Evolutionary conservation across 768 basidiomycete species (phyloP).

Genomic region (Kwoniella dendrophila): DNA sequence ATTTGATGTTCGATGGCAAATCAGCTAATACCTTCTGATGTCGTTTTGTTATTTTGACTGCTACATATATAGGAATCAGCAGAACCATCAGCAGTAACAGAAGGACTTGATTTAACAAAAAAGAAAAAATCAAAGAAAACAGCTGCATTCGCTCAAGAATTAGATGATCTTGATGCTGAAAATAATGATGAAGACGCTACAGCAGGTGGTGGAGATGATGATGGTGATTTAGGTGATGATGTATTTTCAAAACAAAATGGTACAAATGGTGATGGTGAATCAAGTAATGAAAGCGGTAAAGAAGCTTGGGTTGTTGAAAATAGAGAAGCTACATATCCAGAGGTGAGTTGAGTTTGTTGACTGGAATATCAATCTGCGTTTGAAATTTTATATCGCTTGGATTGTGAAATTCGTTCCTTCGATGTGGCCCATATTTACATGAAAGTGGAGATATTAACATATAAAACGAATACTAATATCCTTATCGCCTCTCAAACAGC

Average conservation of each 20-base stretch:
- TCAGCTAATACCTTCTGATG: not conserved
- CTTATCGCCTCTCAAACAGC: constrained; percentile 59
- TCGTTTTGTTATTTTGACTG: not conserved
- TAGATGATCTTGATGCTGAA: constrained; percentile 58
- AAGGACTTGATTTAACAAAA: constrained; percentile 53
- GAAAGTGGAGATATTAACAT: not conserved
- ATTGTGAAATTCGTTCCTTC: too few relatives aligned
- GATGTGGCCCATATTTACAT: not conserved
- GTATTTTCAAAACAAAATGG: constrained; percentile 64
- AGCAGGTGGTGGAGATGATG: constrained; percentile 35
- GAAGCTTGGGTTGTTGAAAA: constrained; percentile 84
- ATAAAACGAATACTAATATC: not conserved
- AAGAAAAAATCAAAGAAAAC: constrained; percentile 73
- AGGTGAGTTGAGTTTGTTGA: constrained; percentile 68
- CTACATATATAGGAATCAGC: constrained; percentile 18
- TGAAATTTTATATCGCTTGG: too few relatives aligned
- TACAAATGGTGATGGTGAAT: constrained; percentile 58
- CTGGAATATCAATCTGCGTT: too few relatives aligned
- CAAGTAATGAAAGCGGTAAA: constrained; percentile 61
- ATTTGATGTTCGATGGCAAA: not conserved
- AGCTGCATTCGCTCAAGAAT: constrained; percentile 62
- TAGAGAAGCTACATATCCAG: constrained; percentile 92
- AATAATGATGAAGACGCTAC: constrained; percentile 61
- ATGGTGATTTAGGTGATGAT: constrained; percentile 81
- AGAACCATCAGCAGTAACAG: constrained; percentile 28